Evolutionary conservation across 139 green algal species (phyloP), one percentile per base, ranked within the genome.

Genomic region (Ettlia oleoabundans): DNA sequence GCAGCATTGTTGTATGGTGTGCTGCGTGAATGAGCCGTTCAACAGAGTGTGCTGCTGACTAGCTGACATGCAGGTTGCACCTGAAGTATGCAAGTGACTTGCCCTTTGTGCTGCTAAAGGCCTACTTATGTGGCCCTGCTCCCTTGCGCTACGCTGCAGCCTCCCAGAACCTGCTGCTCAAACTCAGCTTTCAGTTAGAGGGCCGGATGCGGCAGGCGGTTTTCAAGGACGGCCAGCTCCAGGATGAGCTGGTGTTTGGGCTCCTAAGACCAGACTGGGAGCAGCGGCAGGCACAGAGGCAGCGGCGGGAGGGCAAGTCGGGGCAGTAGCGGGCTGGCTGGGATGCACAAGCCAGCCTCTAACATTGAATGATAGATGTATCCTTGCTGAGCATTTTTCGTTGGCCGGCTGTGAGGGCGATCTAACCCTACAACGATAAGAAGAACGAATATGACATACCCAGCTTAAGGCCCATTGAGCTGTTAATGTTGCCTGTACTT

Each of bases 231-330:
- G 61, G 61, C 61, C 15, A 37, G 22, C 61, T 67, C 3, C 22
- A 40, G 10, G 61, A 67, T 9, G 61, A 67, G 61, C 61, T 67
- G 28, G 61, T n/a, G 4, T 67, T 67, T 9, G 26, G 22, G 22
- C 61, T 67, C n/a, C 61, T 67, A n/a, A 28, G 61, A n/a, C 61
- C 22, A 35, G 61, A 67, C n/a, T 67, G 61, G 61, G n/a, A n/a
- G n/a, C n/a, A n/a, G n/a, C n/a, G n/a, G n/a, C n/a, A n/a, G n/a
- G n/a, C n/a, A n/a, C 22, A 37, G 61, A n/a, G 22, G 47, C 47
- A 24, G 47, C 47, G 47, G 47, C 47, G 15, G 47, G 47, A 10
- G 47, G 47, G 47, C 47, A 10, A 58, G 47, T 15, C 47, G 13
- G 10, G 13, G 47, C 47, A 58, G n/a, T n/a, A 58, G 47, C 47